Evolutionary conservation across 768 basidiomycete genomes (phyloP), one percentile per base, ranked within the genome.

Genomic region (Lactarius quietus): DNA sequence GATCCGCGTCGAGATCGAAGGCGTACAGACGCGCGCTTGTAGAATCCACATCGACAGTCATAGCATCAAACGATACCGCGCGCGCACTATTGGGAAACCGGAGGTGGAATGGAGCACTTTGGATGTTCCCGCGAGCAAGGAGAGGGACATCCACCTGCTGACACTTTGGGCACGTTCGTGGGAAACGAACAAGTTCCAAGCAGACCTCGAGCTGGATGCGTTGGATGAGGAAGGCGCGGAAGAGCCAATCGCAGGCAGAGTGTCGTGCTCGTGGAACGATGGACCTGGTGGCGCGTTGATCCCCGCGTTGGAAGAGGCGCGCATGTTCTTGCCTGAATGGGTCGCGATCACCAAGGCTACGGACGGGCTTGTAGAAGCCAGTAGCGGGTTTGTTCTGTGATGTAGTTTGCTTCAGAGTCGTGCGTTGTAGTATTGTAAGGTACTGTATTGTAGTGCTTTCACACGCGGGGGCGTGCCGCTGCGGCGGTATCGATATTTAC

Each of bases 11-110:
- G 72, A 70, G 3, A 72, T 92, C 14, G 73, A 75, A 54, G 89
- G 86, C 14, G 74, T 72, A 51, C 86, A 89, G 72, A 87, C 88
- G 14, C 83, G 88, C 28, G 79, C 79, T 20, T 92, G 91, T 71
- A 73, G 82, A 57, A 68, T 92, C 28, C 79, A 84, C 59, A 86
- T 92, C 67, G 83, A 82, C 63, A 76, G 76, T 48, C 77, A 61
- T 7, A 18, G 28, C 6, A 62, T 67, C 29, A 35, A 26, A 8
- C 51, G 68, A 7, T 69, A 41, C 29, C 62, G 68, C 51, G 66
- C 59, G 35, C 66, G 62, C 1, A 36, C 66, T 17, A n/a, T 20
- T 39, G 35, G 57, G 17, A 57, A 41, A 45, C 36, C 59, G 15
- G 3, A 60, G 1, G 23, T 17, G 36, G 20, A 38, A 17, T 69